These are phyloP conservation scores for Penicillium sp. DNA, from an alignment of 2,329 filamentous ascomycete species.

Conservation along the genomic window DNA sequence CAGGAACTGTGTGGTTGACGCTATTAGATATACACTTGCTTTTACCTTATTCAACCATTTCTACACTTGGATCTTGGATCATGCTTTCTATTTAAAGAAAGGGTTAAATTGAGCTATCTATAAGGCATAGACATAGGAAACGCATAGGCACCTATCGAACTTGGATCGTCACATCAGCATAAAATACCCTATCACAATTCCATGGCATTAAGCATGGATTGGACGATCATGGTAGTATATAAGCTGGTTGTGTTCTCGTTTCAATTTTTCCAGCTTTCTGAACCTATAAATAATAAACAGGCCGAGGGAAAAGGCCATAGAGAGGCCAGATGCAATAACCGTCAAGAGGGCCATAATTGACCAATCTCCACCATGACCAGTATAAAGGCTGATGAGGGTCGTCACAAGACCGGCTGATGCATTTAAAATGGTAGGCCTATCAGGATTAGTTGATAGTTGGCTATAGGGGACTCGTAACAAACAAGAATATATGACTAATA, in stretches of 20 bases:
- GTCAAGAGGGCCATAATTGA: constrained; percentile 46
- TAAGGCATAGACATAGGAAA: no score
- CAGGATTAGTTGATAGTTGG: constrained; percentile 1
- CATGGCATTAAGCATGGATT: not conserved
- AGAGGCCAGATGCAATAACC: constrained; percentile 34
- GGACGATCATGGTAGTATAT: not conserved
- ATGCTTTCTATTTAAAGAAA: no score
- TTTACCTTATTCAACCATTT: no score
- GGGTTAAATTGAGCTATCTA: no score
- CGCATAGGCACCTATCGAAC: no score
- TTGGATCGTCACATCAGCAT: no score
- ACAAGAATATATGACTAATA: constrained; percentile 53
- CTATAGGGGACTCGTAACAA: constrained; percentile 42
- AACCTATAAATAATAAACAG: not conserved
- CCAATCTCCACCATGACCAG: constrained; percentile 48
- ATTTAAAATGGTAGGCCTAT: constrained; percentile 44
- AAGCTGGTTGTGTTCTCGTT: not conserved
- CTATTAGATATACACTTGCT: no score
- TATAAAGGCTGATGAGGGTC: constrained; percentile 53
- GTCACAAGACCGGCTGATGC: constrained; percentile 52
- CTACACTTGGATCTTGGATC: no score
- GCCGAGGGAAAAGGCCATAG: constrained; percentile 17
- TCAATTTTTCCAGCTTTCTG: not conserved
- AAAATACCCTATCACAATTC: no score
- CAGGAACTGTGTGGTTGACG: no score